Evolutionary conservation across 345 rosid species (phyloP).

Genomic region (Gossypium bickii): DNA sequence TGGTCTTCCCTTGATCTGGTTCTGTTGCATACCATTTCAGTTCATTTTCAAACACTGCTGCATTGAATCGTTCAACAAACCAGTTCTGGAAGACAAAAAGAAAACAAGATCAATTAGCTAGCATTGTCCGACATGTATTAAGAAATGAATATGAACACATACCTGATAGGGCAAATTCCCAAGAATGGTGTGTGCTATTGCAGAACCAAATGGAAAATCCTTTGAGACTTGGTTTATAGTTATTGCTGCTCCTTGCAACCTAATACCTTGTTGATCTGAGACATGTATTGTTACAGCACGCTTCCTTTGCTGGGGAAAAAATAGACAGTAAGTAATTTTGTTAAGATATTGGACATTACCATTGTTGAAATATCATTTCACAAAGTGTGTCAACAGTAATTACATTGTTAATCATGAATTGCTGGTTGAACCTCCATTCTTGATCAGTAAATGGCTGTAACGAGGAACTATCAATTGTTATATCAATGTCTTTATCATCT

Average conservation of each 20-base stretch:
- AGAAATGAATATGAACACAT: not conserved
- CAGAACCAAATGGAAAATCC: slow-evolving; percentile 81
- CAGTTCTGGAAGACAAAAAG: slow-evolving; percentile 41
- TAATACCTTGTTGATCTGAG: slow-evolving; percentile 48
- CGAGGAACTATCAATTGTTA: slow-evolving; percentile 45
- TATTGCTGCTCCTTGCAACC: slow-evolving; percentile 48
- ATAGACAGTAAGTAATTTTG: too few species aligned
- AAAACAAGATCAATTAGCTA: not conserved
- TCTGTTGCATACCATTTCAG: slow-evolving; percentile 95
- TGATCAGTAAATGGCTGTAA: slow-evolving; percentile 68
- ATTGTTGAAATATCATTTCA: too few species aligned
- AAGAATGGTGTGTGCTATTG: slow-evolving; percentile 66
- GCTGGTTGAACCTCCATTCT: slow-evolving; percentile 68
- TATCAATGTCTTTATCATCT: slow-evolving; percentile 25
- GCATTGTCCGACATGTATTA: not conserved
- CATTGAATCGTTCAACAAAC: slow-evolving; percentile 77
- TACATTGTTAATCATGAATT: slow-evolving; percentile 50
- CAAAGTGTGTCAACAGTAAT: slow-evolving; percentile 7
- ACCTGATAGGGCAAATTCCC: slow-evolving; percentile 73
- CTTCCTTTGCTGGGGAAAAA: slow-evolving; percentile 51
- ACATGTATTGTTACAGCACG: slow-evolving; percentile 66
- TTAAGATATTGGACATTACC: too few species aligned
- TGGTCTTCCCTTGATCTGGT: slow-evolving; percentile 51
- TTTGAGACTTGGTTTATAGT: slow-evolving; percentile 53
- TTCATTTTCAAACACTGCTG: slow-evolving; percentile 84